Percentiles rank a stretch among this genome's conserved stretches.
phyloP scores from a whole-genome alignment of 257 asterid species.

The Solanum ossicruentum region DNA sequence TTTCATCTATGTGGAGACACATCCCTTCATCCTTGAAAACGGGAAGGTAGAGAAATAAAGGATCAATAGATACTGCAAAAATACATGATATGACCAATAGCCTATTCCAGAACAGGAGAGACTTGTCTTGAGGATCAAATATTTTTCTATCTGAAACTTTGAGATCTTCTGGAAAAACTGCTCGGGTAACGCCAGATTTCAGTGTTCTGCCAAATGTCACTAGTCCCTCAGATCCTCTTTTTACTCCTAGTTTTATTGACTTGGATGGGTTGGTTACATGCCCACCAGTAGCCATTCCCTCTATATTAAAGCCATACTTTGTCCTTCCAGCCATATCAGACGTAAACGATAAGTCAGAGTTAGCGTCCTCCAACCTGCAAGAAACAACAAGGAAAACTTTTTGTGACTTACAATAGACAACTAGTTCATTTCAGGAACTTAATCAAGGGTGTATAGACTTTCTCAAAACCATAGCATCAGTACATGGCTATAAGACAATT shows the following conservation, averaged over 20 bases:
- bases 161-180: slow-evolving; percentile 92
- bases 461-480: neutral
- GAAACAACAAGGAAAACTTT: neutral
- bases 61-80: slow-evolving; percentile 77
- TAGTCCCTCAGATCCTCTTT: slow-evolving; percentile 75
- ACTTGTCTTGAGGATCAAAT: slow-evolving; percentile 95
- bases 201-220: slow-evolving; percentile 68
- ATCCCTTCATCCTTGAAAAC: slow-evolving; percentile 48
- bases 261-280: slow-evolving; percentile 32
- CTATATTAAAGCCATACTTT: slow-evolving; percentile 55
- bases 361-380: slow-evolving; percentile 58
- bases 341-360: slow-evolving; percentile 32
- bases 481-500: neutral
- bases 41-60: slow-evolving; percentile 82
- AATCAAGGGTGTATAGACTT: neutral
- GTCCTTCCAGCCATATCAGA: slow-evolving; percentile 64
- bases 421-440: neutral
- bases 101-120: slow-evolving; percentile 77
- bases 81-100: slow-evolving; percentile 70
- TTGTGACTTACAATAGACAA: neutral
- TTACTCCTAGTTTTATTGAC: slow-evolving; percentile 56
- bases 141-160: slow-evolving; percentile 53
- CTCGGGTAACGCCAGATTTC: slow-evolving; percentile 66
- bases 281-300: slow-evolving; percentile 31
- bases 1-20: slow-evolving; percentile 73